A percentile compares a stretch with the other conserved stretches of the same genome.
phyloP scores from a whole-genome alignment of 169 alveolate genomes.

The Eimeria sp. region DNA sequence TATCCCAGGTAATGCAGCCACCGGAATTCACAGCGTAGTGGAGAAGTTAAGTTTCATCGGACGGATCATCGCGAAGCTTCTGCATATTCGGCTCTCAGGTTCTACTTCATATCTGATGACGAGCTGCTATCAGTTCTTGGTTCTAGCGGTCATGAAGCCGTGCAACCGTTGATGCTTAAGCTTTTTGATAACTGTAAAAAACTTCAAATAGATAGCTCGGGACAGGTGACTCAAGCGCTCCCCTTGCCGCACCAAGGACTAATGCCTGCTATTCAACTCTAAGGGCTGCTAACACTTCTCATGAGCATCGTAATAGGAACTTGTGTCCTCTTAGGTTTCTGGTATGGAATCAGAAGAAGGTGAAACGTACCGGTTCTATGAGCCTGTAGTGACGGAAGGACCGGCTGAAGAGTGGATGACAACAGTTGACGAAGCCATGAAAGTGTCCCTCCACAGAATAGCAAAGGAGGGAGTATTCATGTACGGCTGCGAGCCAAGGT shows the following conservation, averaged over 20 bases:
- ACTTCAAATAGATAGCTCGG: constrained; percentile 82
- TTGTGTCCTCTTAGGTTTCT: constrained; percentile 72
- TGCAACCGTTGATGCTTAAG: constrained; percentile 96
- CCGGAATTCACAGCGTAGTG: background rate
- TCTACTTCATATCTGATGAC: constrained; percentile 96
- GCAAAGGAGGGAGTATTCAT: constrained; percentile 92
- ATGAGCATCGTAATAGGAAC: background rate
- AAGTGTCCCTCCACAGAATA: constrained; percentile 90
- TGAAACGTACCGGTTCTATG: constrained; percentile 92
- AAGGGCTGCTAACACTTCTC: background rate
- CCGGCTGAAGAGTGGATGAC: constrained; percentile 97
- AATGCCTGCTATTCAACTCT: background rate
- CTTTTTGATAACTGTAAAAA: constrained; percentile 97
- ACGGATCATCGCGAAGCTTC: background rate
- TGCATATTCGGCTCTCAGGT: constrained; percentile 83
- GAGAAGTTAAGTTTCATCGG: background rate
- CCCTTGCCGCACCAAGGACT: background rate
- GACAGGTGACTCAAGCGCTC: constrained; percentile 1
- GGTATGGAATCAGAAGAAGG: constrained; percentile 97
- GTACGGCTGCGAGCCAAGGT: constrained; percentile 94
- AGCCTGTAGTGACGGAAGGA: constrained; percentile 94
- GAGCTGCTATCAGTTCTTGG: constrained; percentile 97
- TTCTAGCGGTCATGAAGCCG: constrained; percentile 93
- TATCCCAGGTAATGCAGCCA: constrained; percentile 87
- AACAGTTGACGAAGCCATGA: constrained; percentile 96